Conservation (phyloP, 257 asterid species). For the Fraxinus cuspidata region DNA sequence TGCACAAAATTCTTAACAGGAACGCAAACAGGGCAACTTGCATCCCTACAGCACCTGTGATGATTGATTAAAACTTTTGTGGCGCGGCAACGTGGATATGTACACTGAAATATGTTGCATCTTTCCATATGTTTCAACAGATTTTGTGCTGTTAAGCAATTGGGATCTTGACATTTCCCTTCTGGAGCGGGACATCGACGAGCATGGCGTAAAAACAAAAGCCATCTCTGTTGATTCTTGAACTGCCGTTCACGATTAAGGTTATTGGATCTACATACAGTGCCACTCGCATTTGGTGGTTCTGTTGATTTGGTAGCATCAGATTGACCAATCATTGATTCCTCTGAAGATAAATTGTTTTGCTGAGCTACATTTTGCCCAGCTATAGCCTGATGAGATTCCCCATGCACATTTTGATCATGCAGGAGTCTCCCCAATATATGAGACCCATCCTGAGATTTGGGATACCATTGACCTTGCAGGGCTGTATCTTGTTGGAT, state of each 20-base stretch:
- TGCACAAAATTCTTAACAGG: conserved; percentile 66
- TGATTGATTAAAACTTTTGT: conserved; percentile 61
- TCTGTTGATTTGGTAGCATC: conserved; percentile 48
- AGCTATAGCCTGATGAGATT: conserved; percentile 55
- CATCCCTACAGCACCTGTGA: conserved; percentile 53
- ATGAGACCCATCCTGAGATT: conserved; percentile 57
- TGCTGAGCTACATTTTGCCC: conserved; percentile 68
- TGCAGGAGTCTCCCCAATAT: conserved; percentile 41
- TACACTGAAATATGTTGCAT: conserved; percentile 54
- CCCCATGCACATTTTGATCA: conserved; percentile 52
- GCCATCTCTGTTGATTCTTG: conserved; percentile 77
- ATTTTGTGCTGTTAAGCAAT: conserved; percentile 66
- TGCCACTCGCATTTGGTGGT: conserved; percentile 41
- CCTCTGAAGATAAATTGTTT: conserved; percentile 68
- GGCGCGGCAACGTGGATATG: conserved; percentile 61
- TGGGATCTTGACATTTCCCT: conserved; percentile 72
- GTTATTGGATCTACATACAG: conserved; percentile 41
- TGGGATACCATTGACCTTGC: conserved; percentile 53
- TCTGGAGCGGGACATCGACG: conserved; percentile 76
- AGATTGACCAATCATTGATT: conserved; percentile 57
- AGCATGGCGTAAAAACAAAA: conserved; percentile 85
- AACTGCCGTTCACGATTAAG: conserved; percentile 60
- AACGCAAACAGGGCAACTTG: conserved; percentile 78
- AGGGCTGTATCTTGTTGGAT: conserved; percentile 47
- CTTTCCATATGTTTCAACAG: conserved; percentile 66